A percentile compares a stretch with the other conserved stretches of the same genome.
These are phyloP conservation scores for Leccinum ambiguum DNA, from an alignment of 1,284 basidiomycete genomes.

Conservation along the genomic window DNA sequence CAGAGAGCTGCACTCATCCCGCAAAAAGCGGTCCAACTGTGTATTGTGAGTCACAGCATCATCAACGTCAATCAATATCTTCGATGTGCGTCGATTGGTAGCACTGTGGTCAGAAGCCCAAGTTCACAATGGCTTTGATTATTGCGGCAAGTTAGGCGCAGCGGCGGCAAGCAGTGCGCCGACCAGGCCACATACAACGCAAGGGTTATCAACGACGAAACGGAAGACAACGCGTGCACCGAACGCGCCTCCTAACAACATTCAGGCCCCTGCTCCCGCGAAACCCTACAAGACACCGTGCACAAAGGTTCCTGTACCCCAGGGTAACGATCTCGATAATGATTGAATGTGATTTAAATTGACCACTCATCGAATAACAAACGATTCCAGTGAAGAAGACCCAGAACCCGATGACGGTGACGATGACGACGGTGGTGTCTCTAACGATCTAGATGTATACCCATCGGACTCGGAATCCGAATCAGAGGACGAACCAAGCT, in stretches of 20 bases:
- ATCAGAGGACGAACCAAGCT: slow-evolving; percentile 23
- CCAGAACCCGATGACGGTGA: slow-evolving; percentile 24
- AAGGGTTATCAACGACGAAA: slow-evolving; percentile 18
- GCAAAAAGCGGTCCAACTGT: slow-evolving; percentile 24
- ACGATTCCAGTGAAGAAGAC: slow-evolving; percentile 28
- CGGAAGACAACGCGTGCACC: slow-evolving; percentile 18
- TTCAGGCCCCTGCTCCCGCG: slow-evolving; percentile 4
- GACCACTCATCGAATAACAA: slow-evolving; percentile 17
- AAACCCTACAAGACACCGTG: slow-evolving; percentile 17
- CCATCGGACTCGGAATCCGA: slow-evolving; percentile 33
- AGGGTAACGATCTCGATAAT: slow-evolving; percentile 26
- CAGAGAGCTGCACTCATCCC: slow-evolving; percentile 19
- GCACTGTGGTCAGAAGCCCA: slow-evolving; percentile 36
- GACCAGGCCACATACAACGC: slow-evolving; percentile 16
- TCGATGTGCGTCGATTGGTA: slow-evolving; percentile 28
- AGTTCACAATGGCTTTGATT: slow-evolving; percentile 32
- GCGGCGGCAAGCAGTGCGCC: slow-evolving; percentile 22
- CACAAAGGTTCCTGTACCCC: slow-evolving; percentile 16
- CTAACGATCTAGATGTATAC: slow-evolving; percentile 34
- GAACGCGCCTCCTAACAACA: slow-evolving; percentile 13
- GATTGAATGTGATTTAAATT: slow-evolving; percentile 13
- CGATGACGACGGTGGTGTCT: slow-evolving; percentile 16
- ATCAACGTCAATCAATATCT: slow-evolving; percentile 29
- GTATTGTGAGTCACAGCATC: slow-evolving; percentile 27
- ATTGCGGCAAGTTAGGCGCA: slow-evolving; percentile 35